These are phyloP conservation scores for Ramaria rubella DNA, from an alignment of 768 basidiomycete genomes.

Conservation along the genomic window DNA sequence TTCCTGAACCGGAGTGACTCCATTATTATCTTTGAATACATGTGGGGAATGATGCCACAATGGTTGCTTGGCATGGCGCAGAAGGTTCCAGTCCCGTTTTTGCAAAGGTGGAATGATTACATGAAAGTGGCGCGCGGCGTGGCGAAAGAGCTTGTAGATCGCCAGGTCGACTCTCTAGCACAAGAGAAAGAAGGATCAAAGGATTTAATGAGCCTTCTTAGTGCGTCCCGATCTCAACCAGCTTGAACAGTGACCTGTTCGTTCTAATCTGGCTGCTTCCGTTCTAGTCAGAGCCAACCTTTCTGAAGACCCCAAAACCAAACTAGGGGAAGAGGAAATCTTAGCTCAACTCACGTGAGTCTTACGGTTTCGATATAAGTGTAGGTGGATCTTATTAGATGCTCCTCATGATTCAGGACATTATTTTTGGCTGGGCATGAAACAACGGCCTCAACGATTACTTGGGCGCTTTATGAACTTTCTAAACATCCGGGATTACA, in stretches of 20 bases:
- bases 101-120: conserved; percentile 23
- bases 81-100: conserved; percentile 25
- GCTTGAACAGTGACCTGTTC: background rate
- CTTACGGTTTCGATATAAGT: conserved; percentile 6
- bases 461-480: conserved; percentile 27
- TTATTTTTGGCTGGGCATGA: conserved; percentile 14
- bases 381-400: background rate
- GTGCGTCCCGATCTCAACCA: conserved; percentile 8
- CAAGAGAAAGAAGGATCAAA: conserved; percentile 18
- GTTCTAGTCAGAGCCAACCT: conserved; percentile 25
- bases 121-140: conserved; percentile 19
- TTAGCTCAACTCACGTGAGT: conserved; percentile 27
- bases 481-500: conserved; percentile 22
- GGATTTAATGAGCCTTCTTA: conserved; percentile 30
- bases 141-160: conserved; percentile 18
- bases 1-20: background rate
- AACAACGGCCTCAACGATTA: conserved; percentile 24
- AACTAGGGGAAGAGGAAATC: conserved; percentile 27
- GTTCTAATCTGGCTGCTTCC: background rate
- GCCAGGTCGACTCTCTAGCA: conserved; percentile 18
- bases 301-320: conserved; percentile 22
- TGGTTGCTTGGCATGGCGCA: conserved; percentile 19
- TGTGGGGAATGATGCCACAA: conserved; percentile 25
- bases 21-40: conserved; percentile 21
- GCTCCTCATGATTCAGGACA: background rate